A percentile compares a stretch with the other conserved stretches of the same genome.
phyloP scores from a whole-genome alignment of 1,284 basidiomycete species.

The Mycena sp. region DNA sequence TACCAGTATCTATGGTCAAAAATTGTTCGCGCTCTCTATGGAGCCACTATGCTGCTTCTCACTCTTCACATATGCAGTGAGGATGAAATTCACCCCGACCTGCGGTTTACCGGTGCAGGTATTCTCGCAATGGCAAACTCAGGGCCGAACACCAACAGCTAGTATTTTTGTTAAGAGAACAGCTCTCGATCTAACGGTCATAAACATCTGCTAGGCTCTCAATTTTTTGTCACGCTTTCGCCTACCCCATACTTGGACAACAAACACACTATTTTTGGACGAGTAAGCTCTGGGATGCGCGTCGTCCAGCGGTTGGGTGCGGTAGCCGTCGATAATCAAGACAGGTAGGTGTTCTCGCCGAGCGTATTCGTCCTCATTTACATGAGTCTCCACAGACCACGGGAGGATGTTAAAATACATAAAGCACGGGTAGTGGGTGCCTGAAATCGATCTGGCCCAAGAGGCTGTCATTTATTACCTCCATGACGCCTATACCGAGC shows the following conservation, averaged over 20 bases:
- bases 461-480: no score
- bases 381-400: conserved; percentile 75
- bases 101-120: conserved; percentile 95
- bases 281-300: conserved; percentile 87
- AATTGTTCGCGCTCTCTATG: conserved; percentile 68
- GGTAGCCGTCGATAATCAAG: conserved; percentile 82
- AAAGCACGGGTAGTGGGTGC: conserved; percentile 68
- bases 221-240: conserved; percentile 91
- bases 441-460: no score
- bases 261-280: conserved; percentile 95
- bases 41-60: neutral
- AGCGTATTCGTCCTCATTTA: conserved; percentile 16
- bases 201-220: conserved; percentile 77
- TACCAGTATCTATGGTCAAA: conserved; percentile 92
- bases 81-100: conserved; percentile 88
- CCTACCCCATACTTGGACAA: conserved; percentile 93
- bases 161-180: conserved; percentile 9
- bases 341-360: conserved; percentile 58
- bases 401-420: conserved; percentile 83
- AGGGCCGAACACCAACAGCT: conserved; percentile 93
- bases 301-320: conserved; percentile 86
- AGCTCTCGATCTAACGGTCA: neutral
- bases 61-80: conserved; percentile 56
- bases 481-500: no score
- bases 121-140: conserved; percentile 98